Base-by-base conservation (phyloP, 73 alveolate genomes). In the Tetrahymena elliotti region DNA sequence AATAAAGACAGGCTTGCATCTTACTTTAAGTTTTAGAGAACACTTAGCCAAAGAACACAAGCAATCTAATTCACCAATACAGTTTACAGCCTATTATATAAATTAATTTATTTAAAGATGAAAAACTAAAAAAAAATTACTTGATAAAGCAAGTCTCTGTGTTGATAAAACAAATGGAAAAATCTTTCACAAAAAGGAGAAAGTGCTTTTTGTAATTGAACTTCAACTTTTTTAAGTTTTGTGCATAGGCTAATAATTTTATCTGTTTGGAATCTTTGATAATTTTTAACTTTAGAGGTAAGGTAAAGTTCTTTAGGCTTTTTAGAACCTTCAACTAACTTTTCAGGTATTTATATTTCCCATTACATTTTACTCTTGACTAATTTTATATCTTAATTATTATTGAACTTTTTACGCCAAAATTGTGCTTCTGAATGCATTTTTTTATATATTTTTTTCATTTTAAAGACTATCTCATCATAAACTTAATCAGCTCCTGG, bases 311-410 rank as follows among this genome's bases (percentile, higher is more conserved):
- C 98, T 33, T 83, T 84, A 0, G 99, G 98, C 94, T 96, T 97
- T 93, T 94, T 94, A 20, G 54, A 83, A n/a, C 97, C 98, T 93
- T 96, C 96, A 4, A 97, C 97, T 20, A 84, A 83, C 33, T 94
- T 93, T 6, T 93, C 96, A 13, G 99, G 99, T 35, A 98, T 95
- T 93, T 98, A 99, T 13, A 98, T 82, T 96, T 97, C 98, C 93
- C 95, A 98, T 39, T 98, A 39, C 38, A 83, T 96, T 96, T 97
- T 98, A 4, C 98, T 97, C 94, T 98, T 98, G 31, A 94, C 96
- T 95, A 88, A 96, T 31, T 34, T 36, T 41, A 96, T 94, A 33
- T 96, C 54, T 11, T 93, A 93, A 27, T 47, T 47, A 52, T 95
- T 82, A 1, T 92, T 54, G 10, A 96, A 95, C 16, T 88, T 95